Evolutionary conservation across 1,284 basidiomycete genomes (phyloP).

Genomic region (Macrocybe sp.): DNA sequence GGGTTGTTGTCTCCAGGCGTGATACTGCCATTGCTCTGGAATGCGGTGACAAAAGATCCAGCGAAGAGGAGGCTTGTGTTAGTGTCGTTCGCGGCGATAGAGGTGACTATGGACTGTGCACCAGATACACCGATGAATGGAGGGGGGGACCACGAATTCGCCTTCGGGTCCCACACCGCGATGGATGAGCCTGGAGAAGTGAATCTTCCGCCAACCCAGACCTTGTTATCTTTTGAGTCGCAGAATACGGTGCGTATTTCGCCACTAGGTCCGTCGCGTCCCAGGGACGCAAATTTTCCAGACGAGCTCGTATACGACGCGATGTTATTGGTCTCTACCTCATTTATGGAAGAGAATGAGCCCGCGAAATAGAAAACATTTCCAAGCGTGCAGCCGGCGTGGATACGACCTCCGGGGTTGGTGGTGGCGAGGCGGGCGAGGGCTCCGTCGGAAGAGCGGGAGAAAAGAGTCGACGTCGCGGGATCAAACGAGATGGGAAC

Average conservation of each 20-base stretch:
- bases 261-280: conserved; percentile 64
- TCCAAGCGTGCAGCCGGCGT: conserved; percentile 59
- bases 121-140: conserved; percentile 84
- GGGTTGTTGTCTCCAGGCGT: conserved; percentile 68
- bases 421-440: conserved; percentile 65
- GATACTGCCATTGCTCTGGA: conserved; percentile 47
- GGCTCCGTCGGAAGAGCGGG: conserved; percentile 58
- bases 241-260: conserved; percentile 78
- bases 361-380: conserved; percentile 73
- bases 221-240: conserved; percentile 60
- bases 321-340: conserved; percentile 58
- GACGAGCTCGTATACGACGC: conserved; percentile 67
- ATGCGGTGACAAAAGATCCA: conserved; percentile 80
- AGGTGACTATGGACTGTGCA: conserved; percentile 59
- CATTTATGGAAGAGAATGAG: conserved; percentile 64
- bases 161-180: conserved; percentile 71
- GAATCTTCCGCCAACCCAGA: conserved; percentile 89
- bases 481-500: conserved; percentile 53
- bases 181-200: conserved; percentile 67
- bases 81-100: conserved; percentile 75
- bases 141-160: conserved; percentile 67
- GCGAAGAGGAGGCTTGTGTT: conserved; percentile 78
- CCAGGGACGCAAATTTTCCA: conserved; percentile 55
- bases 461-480: conserved; percentile 63
- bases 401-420: conserved; percentile 63